phyloP scores from a whole-genome alignment of 441 rosid species.

The Gossypium davidsonii region DNA sequence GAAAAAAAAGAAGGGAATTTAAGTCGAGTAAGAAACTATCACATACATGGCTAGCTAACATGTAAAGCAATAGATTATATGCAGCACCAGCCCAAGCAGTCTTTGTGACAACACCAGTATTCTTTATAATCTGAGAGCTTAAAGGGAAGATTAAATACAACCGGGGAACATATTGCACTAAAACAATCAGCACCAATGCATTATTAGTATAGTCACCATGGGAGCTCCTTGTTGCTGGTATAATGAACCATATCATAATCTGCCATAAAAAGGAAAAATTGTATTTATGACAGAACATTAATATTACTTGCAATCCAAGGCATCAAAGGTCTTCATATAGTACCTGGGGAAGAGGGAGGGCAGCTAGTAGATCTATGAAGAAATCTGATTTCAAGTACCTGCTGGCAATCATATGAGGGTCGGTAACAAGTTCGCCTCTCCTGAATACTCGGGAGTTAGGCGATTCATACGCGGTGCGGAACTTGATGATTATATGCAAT shows the following conservation, averaged over 20 bases:
- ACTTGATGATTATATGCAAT: conserved; percentile 55
- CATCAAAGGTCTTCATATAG: not conserved
- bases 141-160: conserved; percentile 75
- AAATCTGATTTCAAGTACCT: conserved; percentile 72
- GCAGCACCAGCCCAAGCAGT: conserved; percentile 95
- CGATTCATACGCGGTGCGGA: conserved; percentile 74
- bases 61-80: conserved; percentile 73
- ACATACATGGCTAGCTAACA: conserved; percentile 90
- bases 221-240: conserved; percentile 61
- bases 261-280: conserved; percentile 19
- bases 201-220: conserved; percentile 65
- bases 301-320: not conserved
- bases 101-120: conserved; percentile 70
- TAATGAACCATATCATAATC: conserved; percentile 81
- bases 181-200: conserved; percentile 70
- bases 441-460: conserved; percentile 78
- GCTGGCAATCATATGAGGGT: conserved; percentile 52
- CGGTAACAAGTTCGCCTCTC: conserved; percentile 84
- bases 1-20: no score
- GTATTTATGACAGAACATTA: not conserved
- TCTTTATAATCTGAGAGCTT: conserved; percentile 67
- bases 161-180: conserved; percentile 74
- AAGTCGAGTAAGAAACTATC: no score
- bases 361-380: conserved; percentile 61
- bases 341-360: conserved; percentile 96